Evolutionary conservation across 83 land plant species (phyloP), one percentile per base, ranked within the genome.

Genomic region (Picea abies): DNA sequence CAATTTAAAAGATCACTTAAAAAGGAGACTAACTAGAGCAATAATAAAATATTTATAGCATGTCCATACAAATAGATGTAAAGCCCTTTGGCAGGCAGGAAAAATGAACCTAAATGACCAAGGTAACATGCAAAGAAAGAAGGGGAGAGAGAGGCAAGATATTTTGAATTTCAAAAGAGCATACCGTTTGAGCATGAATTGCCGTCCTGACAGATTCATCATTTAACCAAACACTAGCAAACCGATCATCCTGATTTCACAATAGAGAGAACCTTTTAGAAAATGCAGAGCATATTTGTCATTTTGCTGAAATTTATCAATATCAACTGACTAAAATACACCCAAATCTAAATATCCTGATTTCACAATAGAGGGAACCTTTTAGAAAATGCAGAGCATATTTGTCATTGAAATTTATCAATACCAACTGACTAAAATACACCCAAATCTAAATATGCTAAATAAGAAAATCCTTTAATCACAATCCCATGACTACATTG

Each of bases 171-270:
- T 76, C 23, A 63, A 83, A 60, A 76, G 23, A 23, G 47, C 86
- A 32, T 87, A 97, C 99, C 75, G 87, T 80, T 81, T 76, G 79
- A 5, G 99, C 96, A 90, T 97, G 99, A 81, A 97, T 85, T 66
- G 99, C 98, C 60, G 79, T 60, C 87, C 99, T 86, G 39, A 97
- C 98, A 26, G 87, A 79, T 80, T 87, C 83, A 83, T 97, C 82
- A 80, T 97, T 97, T 77, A 97, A 85, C 95, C 95, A 97, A 44
- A 78, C 4, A 58, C 75, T 86, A 63, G 98, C 95, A 82, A 95
- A 88, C 63, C 86, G 89, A 83, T 91, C 93, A 68, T 92, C 88
- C 97, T 93, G 79, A 44, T 39, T 80, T 67, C 22, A 29, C 60
- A 47, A 49, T 10, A 25, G n/a, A 78, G 26, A 5, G 9, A 23